These are phyloP conservation scores for Elsinoe ampelina DNA, from an alignment of 2,329 filamentous ascomycete species.

Conservation along the genomic window DNA sequence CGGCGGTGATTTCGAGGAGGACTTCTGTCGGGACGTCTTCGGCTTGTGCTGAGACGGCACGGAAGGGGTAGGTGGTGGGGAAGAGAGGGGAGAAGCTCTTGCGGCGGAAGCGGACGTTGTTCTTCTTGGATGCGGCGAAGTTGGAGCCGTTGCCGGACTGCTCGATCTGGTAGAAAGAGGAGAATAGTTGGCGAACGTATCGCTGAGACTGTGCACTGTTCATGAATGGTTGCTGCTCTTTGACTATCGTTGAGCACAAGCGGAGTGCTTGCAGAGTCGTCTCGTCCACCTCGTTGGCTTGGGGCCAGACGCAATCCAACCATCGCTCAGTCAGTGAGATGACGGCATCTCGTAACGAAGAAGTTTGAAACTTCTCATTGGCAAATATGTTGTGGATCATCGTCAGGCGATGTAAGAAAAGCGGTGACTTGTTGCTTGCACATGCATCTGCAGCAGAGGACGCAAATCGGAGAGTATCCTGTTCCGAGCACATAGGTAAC, in stretches of 20 bases:
- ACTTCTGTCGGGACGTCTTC: conserved; percentile 57
- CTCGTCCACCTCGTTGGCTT: conserved; percentile 60
- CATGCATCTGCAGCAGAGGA: conserved; percentile 8
- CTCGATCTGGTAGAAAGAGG: conserved; percentile 14
- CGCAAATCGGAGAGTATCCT: conserved; percentile 1
- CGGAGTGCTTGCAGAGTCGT: conserved; percentile 91
- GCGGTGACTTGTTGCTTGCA: conserved; percentile 10
- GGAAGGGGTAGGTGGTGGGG: conserved; percentile 82
- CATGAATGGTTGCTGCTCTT: conserved; percentile 52
- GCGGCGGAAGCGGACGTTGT: neutral
- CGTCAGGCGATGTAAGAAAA: conserved; percentile 13
- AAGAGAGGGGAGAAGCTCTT: conserved; percentile 69
- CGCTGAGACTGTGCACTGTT: conserved; percentile 13
- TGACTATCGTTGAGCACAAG: conserved; percentile 84
- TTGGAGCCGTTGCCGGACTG: neutral
- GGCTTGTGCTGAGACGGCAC: conserved; percentile 55
- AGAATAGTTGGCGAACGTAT: conserved; percentile 14
- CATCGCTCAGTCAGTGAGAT: conserved; percentile 42
- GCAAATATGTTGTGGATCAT: conserved; percentile 56
- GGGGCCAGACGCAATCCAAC: conserved; percentile 91
- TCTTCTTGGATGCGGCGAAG: conserved; percentile 11
- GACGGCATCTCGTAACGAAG: neutral
- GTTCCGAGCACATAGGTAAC: conserved; percentile 40
- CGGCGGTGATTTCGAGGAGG: conserved; percentile 76
- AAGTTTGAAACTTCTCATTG: conserved; percentile 3